Evolutionary conservation across 176 grass and related monocot species (phyloP).

Genomic region (Pharus latifolius): DNA sequence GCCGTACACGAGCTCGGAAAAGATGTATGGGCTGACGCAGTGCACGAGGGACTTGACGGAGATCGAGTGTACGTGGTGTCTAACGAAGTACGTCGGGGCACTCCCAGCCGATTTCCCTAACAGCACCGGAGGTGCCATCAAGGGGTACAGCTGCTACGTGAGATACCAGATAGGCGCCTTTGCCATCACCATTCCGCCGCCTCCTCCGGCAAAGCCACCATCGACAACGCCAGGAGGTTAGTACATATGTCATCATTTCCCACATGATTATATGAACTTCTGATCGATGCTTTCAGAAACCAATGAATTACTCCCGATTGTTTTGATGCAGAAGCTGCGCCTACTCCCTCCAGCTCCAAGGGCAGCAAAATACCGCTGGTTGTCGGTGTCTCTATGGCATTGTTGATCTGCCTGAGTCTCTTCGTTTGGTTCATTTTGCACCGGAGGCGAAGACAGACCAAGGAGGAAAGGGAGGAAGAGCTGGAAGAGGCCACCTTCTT

Average conservation of each 20-base stretch:
- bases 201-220: too few species aligned
- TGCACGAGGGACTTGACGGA: slow-evolving; percentile 25
- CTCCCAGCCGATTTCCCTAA: background rate
- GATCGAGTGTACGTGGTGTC: slow-evolving; percentile 2
- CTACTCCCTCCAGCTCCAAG: too few species aligned
- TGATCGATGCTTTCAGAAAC: too few species aligned
- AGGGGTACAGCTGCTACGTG: slow-evolving; percentile 18
- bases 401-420: background rate
- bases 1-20: background rate
- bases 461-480: background rate
- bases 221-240: too few species aligned
- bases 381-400: background rate
- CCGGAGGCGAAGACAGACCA: background rate
- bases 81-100: background rate
- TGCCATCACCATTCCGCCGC: background rate
- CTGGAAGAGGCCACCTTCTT: background rate
- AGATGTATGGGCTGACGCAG: slow-evolving; percentile 16
- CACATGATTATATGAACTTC: too few species aligned
- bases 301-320: too few species aligned
- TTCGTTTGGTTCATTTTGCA: background rate
- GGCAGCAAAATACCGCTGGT: too few species aligned
- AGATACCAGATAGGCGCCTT: background rate
- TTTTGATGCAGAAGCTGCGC: too few species aligned
- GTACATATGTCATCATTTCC: too few species aligned
- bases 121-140: background rate